Evolutionary conservation across 2,329 filamentous ascomycete species (phyloP), one percentile per base, ranked within the genome.

Genomic region (Ceratocystis colombiana): DNA sequence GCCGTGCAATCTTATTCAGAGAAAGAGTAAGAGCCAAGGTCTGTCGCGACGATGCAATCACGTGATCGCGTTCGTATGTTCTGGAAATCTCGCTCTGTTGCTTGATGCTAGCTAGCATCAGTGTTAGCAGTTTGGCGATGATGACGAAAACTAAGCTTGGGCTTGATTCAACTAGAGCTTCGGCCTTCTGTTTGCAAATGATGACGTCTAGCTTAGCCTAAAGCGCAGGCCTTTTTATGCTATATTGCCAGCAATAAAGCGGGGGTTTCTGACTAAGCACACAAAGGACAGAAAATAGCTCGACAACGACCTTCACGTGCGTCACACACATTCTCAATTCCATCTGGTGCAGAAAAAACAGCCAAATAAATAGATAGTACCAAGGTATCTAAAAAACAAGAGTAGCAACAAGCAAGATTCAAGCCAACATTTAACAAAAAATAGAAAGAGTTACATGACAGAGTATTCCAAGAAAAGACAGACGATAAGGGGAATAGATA

Each of bases 361-460:
- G 44, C 37, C n/a, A 44, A n/a, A 62, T 62, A 28, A 15, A 62
- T 59, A 59, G 55, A 59, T 33, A 59, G 55, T 59, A 59, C 17
- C 53, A 55, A 65, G 64, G 50, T 61, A 64, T 64, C 61, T 63
- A 64, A 7, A 63, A 64, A 55, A 61, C 37, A 41, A 41, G 37
- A 41, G 37, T 41, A 28, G 15, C 5, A 41, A 57, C 41, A 25
- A 45, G 17, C 64, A 44, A 61, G 17, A 53, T 37, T 59, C 55
- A 59, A 59, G 5, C 55, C 55, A 59, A 59, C 30, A 59, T 59
- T 59, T 25, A 45, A 53, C 61, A 50, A 45, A 20, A 37, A 65
- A 61, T 20, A 68, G 5, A 53, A 15, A 53, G 20, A 53, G 25
- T 22, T 50, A 33, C 65, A 65, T 41, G 30, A 53, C 59, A 41